Evolutionary conservation across 2,329 filamentous ascomycete species (phyloP).

Genomic region (Curvularia lunata): DNA sequence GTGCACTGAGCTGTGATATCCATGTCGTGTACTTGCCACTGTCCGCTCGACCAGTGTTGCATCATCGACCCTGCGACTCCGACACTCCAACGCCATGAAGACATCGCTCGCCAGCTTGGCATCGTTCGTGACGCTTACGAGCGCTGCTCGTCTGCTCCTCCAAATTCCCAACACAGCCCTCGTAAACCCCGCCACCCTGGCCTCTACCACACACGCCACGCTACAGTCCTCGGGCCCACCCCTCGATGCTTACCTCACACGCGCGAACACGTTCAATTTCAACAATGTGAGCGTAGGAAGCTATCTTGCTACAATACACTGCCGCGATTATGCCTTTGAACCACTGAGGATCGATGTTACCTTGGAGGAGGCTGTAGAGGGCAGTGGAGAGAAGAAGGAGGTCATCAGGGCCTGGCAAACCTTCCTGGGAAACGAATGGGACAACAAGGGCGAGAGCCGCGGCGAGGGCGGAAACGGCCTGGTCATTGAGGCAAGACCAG

Average conservation of each 20-base stretch:
- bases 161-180: slow-evolving; percentile 57
- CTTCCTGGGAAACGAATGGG: slow-evolving; percentile 88
- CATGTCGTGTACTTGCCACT: not conserved
- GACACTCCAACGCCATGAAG: slow-evolving; percentile 26
- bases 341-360: slow-evolving; percentile 80
- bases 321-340: slow-evolving; percentile 74
- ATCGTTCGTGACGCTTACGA: slow-evolving; percentile 49
- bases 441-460: slow-evolving; percentile 74
- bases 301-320: slow-evolving; percentile 84
- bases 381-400: slow-evolving; percentile 42
- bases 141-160: slow-evolving; percentile 57
- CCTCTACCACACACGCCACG: slow-evolving; percentile 67
- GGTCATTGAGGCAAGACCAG: slow-evolving; percentile 65
- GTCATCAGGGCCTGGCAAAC: slow-evolving; percentile 78
- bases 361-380: slow-evolving; percentile 36
- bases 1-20: not conserved
- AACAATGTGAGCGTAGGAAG: slow-evolving; percentile 71
- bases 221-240: slow-evolving; percentile 63
- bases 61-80: slow-evolving; percentile 1
- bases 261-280: slow-evolving; percentile 77
- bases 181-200: slow-evolving; percentile 56
- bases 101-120: slow-evolving; percentile 50
- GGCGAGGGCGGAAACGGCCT: slow-evolving; percentile 53
- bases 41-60: slow-evolving; percentile 1
- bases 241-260: slow-evolving; percentile 68